These are phyloP conservation scores for Lipomyces chichibuensis DNA, from an alignment of 805 yeast genomes.

Conservation along the genomic window DNA sequence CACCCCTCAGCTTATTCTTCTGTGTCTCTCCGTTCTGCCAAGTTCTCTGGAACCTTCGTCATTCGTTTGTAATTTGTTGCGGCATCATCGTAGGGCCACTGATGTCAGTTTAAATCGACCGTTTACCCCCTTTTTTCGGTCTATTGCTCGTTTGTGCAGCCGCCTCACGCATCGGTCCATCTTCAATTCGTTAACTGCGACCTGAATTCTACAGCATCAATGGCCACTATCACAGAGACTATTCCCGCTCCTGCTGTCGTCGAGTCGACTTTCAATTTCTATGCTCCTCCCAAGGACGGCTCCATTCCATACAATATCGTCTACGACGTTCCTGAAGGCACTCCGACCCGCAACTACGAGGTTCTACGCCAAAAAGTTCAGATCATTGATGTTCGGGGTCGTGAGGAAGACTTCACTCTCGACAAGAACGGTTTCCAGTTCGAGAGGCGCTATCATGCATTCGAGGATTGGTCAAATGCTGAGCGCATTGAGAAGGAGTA, in stretches of 20 bases:
- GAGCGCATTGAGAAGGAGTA: conserved; percentile 32
- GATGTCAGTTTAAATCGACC: background rate
- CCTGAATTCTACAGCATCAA: background rate
- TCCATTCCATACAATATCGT: conserved; percentile 37
- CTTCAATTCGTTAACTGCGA: background rate
- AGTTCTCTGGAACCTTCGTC: background rate
- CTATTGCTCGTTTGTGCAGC: background rate
- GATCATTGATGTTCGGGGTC: conserved; percentile 26
- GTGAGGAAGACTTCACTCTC: conserved; percentile 25
- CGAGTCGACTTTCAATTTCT: conserved; percentile 24
- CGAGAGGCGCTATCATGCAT: conserved; percentile 22
- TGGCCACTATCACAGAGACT: conserved; percentile 30
- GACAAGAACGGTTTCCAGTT: conserved; percentile 33
- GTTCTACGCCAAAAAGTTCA: conserved; percentile 5
- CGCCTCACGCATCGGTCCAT: background rate
- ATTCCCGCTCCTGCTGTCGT: conserved; percentile 16
- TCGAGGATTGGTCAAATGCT: conserved; percentile 30
- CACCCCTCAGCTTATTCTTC: background rate
- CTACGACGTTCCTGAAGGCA: conserved; percentile 38
- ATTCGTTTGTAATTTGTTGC: background rate
- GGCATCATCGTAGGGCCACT: background rate
- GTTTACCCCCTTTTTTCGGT: background rate
- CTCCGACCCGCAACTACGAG: conserved; percentile 30
- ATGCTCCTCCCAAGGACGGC: conserved; percentile 25
- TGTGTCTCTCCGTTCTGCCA: background rate